Evolutionary conservation across 805 yeast species (phyloP).

Genomic region (Nakazawaea laoshanensis): DNA sequence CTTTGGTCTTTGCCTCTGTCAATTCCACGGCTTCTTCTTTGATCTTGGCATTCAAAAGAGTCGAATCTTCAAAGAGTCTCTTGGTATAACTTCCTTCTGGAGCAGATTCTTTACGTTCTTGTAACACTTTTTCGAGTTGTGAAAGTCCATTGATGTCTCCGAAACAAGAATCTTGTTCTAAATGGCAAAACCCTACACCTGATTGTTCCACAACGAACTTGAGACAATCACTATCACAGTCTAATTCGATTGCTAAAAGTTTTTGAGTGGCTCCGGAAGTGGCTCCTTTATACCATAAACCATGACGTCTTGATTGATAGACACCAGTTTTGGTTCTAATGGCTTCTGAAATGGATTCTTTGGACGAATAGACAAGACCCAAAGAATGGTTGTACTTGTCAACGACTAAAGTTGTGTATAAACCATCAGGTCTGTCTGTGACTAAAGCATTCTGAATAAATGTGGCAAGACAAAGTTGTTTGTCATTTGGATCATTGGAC

Average conservation of each 20-base stretch:
- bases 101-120: constrained; percentile 54
- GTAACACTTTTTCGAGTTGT: constrained; percentile 58
- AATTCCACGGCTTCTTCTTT: constrained; percentile 96
- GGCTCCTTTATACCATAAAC: constrained; percentile 93
- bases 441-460: constrained; percentile 43
- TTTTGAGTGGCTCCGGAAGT: constrained; percentile 94
- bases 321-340: constrained; percentile 79
- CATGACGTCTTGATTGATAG: constrained; percentile 87
- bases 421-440: constrained; percentile 83
- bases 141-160: constrained; percentile 60
- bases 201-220: constrained; percentile 79
- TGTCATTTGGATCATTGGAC: constrained; percentile 23
- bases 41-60: constrained; percentile 75
- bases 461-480: constrained; percentile 27
- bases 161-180: constrained; percentile 75
- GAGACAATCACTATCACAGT: constrained; percentile 90
- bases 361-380: constrained; percentile 88
- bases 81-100: constrained; percentile 94
- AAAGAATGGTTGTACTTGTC: constrained; percentile 62
- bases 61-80: constrained; percentile 73
- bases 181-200: constrained; percentile 91
- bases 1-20: constrained; percentile 65
- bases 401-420: constrained; percentile 77
- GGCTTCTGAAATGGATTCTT: constrained; percentile 74
- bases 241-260: constrained; percentile 57